Evolutionary conservation across 192 early-diverging fungal genomes (phyloP), one percentile per base, ranked within the genome.

Genomic region (Pilaira anomala): DNA sequence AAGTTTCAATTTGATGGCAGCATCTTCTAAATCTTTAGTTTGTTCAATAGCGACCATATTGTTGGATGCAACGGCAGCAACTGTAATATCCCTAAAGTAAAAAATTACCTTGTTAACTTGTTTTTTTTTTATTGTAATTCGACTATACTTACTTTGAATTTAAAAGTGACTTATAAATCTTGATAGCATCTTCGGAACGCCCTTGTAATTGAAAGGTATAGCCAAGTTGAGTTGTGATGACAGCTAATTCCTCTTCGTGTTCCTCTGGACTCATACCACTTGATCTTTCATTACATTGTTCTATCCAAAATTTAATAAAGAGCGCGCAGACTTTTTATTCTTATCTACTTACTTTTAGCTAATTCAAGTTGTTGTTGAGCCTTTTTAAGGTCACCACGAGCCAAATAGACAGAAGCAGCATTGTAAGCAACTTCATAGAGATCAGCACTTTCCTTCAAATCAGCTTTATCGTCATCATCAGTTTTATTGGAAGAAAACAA

Each of bases 351-450:
- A 87, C 84, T 74, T 69, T 80, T 75, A 13, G 88, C 83, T 6
- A 64, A 65, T 16, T 85, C 73, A 46, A 91, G 66, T 21, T 81
- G 59, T 54, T 74, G 63, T 16, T 79, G 74, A 7, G 85, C 89
- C 25, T 78, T 65, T 12, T 62, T 68, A 19, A 81, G 72, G 8
- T 90, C 71, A 11, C 80, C 79, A 49, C 73, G 54, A 5, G 87
- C 78, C 30, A 89, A 73, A 29, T 68, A 64, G 6, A 71, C 62
- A 71, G 85, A 88, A 4, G 87, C 89, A 8, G 74, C 64, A 72
- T 91, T 91, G 63, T 85, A 90, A 33, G 75, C 73, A 18, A 87
- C 66, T 60, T 91, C 89, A 66, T 88, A 91, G 1, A 50, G 41
- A 14, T 46, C 30, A 18, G 54, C 60, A 3, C 60, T 69, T 53